Evolutionary conservation across 2,329 filamentous ascomycete genomes (phyloP).

Genomic region (Aspergillus sp.): DNA sequence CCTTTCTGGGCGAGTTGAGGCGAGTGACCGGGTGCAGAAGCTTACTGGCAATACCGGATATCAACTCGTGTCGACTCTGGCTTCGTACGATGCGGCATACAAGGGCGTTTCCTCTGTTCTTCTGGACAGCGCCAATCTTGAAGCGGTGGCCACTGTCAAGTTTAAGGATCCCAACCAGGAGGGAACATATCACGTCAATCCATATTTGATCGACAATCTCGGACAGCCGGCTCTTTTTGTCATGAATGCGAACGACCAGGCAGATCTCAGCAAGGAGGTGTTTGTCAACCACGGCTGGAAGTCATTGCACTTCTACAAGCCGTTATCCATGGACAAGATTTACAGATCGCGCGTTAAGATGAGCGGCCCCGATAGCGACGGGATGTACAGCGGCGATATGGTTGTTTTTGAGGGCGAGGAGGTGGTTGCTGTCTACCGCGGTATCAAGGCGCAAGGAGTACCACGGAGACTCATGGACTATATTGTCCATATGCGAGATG

Average conservation of each 20-base stretch:
- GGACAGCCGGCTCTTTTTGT: conserved; percentile 19
- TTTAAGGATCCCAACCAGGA: conserved; percentile 3
- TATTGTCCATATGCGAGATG: too few relatives aligned
- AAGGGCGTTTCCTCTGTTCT: conserved; percentile 19
- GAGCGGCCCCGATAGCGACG: too few relatives aligned
- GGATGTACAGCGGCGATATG: too few relatives aligned
- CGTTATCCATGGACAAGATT: too few relatives aligned
- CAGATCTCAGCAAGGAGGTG: not conserved
- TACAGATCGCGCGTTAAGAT: too few relatives aligned
- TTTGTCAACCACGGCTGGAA: conserved; percentile 1
- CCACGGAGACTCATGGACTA: too few relatives aligned
- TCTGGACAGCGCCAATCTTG: conserved; percentile 12
- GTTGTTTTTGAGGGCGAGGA: too few relatives aligned
- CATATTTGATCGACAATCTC: conserved; percentile 12
- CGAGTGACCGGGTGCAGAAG: not conserved
- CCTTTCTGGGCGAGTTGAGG: not conserved
- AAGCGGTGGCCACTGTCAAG: conserved; percentile 14
- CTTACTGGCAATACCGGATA: conserved; percentile 8
- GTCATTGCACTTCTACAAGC: too few relatives aligned
- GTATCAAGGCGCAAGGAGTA: too few relatives aligned
- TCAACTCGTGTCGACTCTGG: conserved; percentile 18
- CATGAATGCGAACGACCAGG: conserved; percentile 8
- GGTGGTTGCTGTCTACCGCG: too few relatives aligned
- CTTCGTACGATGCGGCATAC: conserved; percentile 17
- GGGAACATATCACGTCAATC: conserved; percentile 11